Percentiles rank a stretch among this genome's conserved stretches.
phyloP scores from a whole-genome alignment of 2,329 filamentous ascomycete species.

The Ophiostoma populinum region DNA sequence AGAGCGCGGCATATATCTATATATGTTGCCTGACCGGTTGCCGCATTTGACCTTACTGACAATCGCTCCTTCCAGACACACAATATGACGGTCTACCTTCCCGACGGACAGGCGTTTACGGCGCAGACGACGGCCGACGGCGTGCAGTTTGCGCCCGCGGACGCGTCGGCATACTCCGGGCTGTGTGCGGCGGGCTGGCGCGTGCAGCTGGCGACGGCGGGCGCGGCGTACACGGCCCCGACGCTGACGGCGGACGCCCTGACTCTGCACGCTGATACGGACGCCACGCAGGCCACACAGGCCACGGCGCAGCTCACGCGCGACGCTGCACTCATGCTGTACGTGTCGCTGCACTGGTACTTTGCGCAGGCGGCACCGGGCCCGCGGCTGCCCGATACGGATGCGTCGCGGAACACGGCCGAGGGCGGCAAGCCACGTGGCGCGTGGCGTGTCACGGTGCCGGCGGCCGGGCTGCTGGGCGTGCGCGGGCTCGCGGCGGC shows the following conservation, averaged over 20 bases:
- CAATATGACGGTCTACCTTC: slow-evolving; percentile 52
- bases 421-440: slow-evolving; percentile 56
- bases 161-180: too few species aligned
- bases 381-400: slow-evolving; percentile 38
- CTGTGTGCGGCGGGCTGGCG: too few species aligned
- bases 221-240: too few species aligned
- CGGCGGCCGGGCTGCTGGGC: slow-evolving; percentile 64
- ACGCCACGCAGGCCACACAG: too few species aligned
- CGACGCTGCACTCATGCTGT: slow-evolving; percentile 93
- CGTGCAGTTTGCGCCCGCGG: slow-evolving; percentile 71
- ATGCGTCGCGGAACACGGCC: slow-evolving; percentile 45
- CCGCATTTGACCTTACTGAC: too few species aligned
- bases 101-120: slow-evolving; percentile 71
- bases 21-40: too few species aligned
- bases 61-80: too few species aligned
- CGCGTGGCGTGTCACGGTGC: slow-evolving; percentile 78
- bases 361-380: slow-evolving; percentile 73
- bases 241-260: too few species aligned
- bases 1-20: too few species aligned
- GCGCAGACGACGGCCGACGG: slow-evolving; percentile 84
- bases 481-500: slow-evolving; percentile 91
- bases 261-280: too few species aligned
- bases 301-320: too few species aligned
- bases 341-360: slow-evolving; percentile 92
- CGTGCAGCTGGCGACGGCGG: too few species aligned